Conservation (phyloP, 805 yeast species). For the Brettanomyces nanus region DNA sequence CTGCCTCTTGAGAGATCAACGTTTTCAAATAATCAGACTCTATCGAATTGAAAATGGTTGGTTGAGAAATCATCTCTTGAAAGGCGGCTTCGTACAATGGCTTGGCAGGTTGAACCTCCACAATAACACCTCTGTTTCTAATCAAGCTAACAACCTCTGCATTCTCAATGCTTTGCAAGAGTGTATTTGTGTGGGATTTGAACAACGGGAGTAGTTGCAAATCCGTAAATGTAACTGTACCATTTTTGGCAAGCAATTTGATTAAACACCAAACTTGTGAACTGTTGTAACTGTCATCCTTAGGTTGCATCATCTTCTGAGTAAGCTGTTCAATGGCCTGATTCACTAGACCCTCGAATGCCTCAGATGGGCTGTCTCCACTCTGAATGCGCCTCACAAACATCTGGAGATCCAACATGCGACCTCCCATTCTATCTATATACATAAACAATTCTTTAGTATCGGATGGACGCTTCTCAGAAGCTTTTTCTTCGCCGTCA, state of each 20-base stretch:
- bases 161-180: slow-evolving; percentile 67
- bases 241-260: slow-evolving; percentile 46
- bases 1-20: slow-evolving; percentile 50
- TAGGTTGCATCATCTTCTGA: slow-evolving; percentile 54
- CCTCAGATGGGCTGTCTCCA: slow-evolving; percentile 77
- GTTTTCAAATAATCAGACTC: slow-evolving; percentile 54
- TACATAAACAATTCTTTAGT: slow-evolving; percentile 40
- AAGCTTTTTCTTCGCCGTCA: slow-evolving; percentile 19
- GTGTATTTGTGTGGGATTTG: slow-evolving; percentile 44
- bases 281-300: slow-evolving; percentile 44
- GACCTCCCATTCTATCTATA: slow-evolving; percentile 80
- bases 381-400: slow-evolving; percentile 80
- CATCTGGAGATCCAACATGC: slow-evolving; percentile 89
- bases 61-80: slow-evolving; percentile 49
- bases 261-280: slow-evolving; percentile 88
- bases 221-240: slow-evolving; percentile 40
- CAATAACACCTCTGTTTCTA: slow-evolving; percentile 70
- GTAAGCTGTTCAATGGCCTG: slow-evolving; percentile 86
- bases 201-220: slow-evolving; percentile 52
- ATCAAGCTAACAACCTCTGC: slow-evolving; percentile 64
- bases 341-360: slow-evolving; percentile 67
- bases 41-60: slow-evolving; percentile 45
- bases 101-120: slow-evolving; percentile 65
- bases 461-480: slow-evolving; percentile 14
- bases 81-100: slow-evolving; percentile 84